Base-by-base conservation (phyloP, 2,329 filamentous ascomycete species). In the Shiraia sp. region DNA sequence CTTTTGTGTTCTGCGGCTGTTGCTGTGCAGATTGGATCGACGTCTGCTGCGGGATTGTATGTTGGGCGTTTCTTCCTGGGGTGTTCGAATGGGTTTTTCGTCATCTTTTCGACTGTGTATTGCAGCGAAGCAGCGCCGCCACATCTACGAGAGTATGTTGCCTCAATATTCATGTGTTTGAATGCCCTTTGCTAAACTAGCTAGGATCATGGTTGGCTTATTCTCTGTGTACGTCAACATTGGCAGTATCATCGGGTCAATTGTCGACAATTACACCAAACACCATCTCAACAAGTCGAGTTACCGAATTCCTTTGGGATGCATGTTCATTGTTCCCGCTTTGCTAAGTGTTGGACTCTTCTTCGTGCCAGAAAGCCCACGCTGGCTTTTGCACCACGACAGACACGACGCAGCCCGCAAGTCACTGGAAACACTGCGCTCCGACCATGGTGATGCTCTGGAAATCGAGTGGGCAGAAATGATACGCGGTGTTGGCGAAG, bases 41-140 rank as follows among this genome's bases (percentile, higher is more conserved):
- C 45, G 2, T 45, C 46, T 10, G 37, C 49, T 2, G 48, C 45
- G 7, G 55, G 42, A 3, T 40, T 64, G 0, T 79, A 79, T 46
- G 57, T 74, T 2, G 77, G 76, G 2, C 71, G 76, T 2, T 55
- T 79, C 2, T 30, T 61, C 2, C 45, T 64, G 1, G 59, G 58
- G 8, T 58, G 63, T 17, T 53, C 59, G 4, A 65, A 65, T 35
- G 59, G 58, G 2, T 75, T 79, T 51, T 72, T 80, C 48, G 78
- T 81, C 71, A 79, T 78, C 2, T 80, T 76, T 46, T 74, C 73
- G 1, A 76, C 76, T 33, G 63, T 78, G 1, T 77, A 75, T 53
- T 69, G 76, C 7, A 72, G 73, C 12, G 78, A 80, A 32, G 57
- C 45, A 1, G 49, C 51, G 2, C 60, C 60, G 7, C 57, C 60